Base-by-base conservation (phyloP, 164 flowering plant species). In the Vitis rupestris region DNA sequence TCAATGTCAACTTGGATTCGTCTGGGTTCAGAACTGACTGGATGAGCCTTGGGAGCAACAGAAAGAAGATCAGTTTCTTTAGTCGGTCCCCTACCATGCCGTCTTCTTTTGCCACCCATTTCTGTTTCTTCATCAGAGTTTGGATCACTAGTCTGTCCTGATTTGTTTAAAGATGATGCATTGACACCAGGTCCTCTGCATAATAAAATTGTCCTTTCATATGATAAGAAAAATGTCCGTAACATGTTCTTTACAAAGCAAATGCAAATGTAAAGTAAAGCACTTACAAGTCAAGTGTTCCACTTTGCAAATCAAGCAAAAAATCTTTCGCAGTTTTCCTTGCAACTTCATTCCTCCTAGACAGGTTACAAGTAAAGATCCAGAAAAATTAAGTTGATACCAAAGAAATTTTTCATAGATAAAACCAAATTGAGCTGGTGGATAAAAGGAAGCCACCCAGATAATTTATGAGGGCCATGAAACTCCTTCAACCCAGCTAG, bases 331-430 rank as follows among this genome's bases (percentile, higher is more conserved):
- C 95, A 56, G 74, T 68, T 75, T 81, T 80, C 47, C 83, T 85
- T 60, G 99, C 96, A 76, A 74, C 80, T 70, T 93, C 97, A 81
- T 93, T 96, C 84, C 98, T 92, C 97, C 99, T 96, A 68, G 0
- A 76, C 67, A 16, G 13, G 31, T 29, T 9, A 23, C 31, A 17
- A 23, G 27, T 5, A 68, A 59, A 68, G 4, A 51, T 10, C 14
- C 53, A 17, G 30, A 27, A 58, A 59, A 12, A 7, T 48, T 12
- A 65, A 19, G 16, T 7, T 4, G 56, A 59, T 59, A 27, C 44
- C 15, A 53, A 37, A 19, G 17, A 50, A 61, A 61, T 17, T 23
- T 66, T 65, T 63, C 23, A 16, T 49, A 48, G 1, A 29, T 53
- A 16, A 48, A 8, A 16, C 19, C 53, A 50, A 10, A 8, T 10